Evolutionary conservation across 2,329 filamentous ascomycete genomes (phyloP).

Genomic region (Pseudogymnoascus sp.): DNA sequence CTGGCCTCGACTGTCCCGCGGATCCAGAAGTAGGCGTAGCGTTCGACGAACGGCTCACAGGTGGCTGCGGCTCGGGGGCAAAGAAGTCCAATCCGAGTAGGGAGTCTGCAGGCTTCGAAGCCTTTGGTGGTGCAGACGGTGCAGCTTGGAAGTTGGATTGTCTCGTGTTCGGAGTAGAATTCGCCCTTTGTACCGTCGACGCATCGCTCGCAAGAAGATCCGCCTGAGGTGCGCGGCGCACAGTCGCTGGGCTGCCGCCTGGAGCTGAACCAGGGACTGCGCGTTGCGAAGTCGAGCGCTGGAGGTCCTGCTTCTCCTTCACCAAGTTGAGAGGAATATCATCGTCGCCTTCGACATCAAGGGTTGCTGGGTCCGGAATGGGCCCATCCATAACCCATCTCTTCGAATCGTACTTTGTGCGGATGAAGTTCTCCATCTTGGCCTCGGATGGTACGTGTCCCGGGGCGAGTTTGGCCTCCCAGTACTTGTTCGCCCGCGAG

Average conservation of each 20-base stretch:
- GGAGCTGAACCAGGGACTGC: constrained; percentile 20
- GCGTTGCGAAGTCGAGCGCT: constrained; percentile 37
- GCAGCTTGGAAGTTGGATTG: constrained; percentile 52
- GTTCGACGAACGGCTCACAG: constrained; percentile 75
- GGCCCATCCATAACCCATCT: constrained; percentile 98
- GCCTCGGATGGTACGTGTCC: constrained; percentile 91
- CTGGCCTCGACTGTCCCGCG: constrained; percentile 68
- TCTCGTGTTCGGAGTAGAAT: constrained; percentile 57
- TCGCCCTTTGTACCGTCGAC: constrained; percentile 60
- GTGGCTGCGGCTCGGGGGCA: constrained; percentile 56
- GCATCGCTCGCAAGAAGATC: constrained; percentile 77
- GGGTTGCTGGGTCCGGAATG: constrained; percentile 82
- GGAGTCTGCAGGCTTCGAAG: constrained; percentile 73
- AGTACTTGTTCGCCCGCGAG: constrained; percentile 94
- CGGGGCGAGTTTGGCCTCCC: constrained; percentile 87
- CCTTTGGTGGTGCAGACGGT: constrained; percentile 58
- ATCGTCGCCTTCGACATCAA: constrained; percentile 80
- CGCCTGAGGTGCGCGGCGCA: constrained; percentile 45
- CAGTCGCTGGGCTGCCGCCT: constrained; percentile 23
- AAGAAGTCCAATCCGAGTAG: constrained; percentile 90
- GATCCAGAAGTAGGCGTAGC: constrained; percentile 58
- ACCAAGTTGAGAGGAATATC: constrained; percentile 61
- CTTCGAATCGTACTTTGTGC: constrained; percentile 98
- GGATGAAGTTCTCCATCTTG: constrained; percentile 99
- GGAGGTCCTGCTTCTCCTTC: constrained; percentile 59